Evolutionary conservation across 805 yeast genomes (phyloP).

Genomic region (Candida sphagnicola): DNA sequence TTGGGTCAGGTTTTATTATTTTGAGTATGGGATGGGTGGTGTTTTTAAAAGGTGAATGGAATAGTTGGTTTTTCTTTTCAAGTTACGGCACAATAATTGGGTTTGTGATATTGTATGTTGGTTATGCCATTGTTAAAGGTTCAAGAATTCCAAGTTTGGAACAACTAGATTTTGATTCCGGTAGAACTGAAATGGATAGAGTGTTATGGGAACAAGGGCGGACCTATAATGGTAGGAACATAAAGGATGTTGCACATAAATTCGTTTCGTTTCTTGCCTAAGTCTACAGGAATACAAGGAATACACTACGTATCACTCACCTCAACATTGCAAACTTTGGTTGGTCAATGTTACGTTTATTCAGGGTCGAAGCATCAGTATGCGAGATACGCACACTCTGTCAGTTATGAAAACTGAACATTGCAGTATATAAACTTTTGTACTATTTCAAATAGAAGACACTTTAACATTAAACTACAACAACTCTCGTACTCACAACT

Average conservation of each 20-base stretch:
- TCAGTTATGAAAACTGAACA: no score
- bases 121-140: constrained; percentile 56
- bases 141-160: constrained; percentile 66
- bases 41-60: constrained; percentile 56
- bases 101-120: constrained; percentile 47
- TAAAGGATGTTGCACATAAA: constrained; percentile 31
- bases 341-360: no score
- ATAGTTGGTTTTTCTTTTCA: constrained; percentile 56
- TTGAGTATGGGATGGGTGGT: constrained; percentile 60
- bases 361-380: no score
- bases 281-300: no score
- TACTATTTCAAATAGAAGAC: no score
- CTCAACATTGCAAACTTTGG: no score
- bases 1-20: constrained; percentile 49
- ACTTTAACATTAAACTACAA: no score
- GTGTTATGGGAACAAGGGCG: constrained; percentile 76
- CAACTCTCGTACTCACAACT: no score
- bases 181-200: constrained; percentile 79
- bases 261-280: constrained; percentile 32
- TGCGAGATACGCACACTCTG: no score
- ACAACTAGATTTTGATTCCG: constrained; percentile 76
- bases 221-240: constrained; percentile 31
- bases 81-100: constrained; percentile 60
- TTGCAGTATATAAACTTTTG: no score
- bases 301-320: no score